Evolutionary conservation across 192 early-diverging fungal species (phyloP), one percentile per base, ranked within the genome.

Genomic region (Rhizophagus sp.): DNA sequence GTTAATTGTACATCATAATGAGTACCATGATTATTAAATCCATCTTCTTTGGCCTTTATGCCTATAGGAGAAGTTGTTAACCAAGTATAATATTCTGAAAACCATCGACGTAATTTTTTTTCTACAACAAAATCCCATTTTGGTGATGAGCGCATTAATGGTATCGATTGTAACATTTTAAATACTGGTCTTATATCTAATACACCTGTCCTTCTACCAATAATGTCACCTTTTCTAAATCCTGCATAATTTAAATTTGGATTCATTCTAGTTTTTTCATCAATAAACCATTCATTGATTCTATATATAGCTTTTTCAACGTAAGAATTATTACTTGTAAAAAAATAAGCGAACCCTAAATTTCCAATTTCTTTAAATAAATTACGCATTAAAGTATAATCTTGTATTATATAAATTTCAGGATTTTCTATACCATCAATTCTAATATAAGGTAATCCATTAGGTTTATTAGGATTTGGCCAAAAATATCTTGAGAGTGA

Each of bases 401-500:
- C 90, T 22, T 77, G 72, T 1, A 90, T 76, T 6, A 80, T 63
- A 34, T 75, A 41, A 52, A 88, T 84, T 80, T 91, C 90, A 8
- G 89, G 90, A 78, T 91, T 91, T 50, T 84, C 68, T 30, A 83
- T 62, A 6, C 88, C 89, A 75, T 88, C 88, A 10, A n/a, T 73
- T 30, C 86, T 83, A n/a, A 84, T 69, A 57, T 91, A 92, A 41
- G 89, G 89, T 30, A 88, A 74, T 17, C 85, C 83, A 62, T 81
- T 17, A 30, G 82, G 67, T 63, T 66, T 67, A 44, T 75, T 73
- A 27, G 49, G 57, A 77, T 88, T 81, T 6, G 89, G 91, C 89
- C 89, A 90, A 76, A 83, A 92, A 82, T 90, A 89, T 41, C 86
- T 80, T 1, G 89, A 85, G 24, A 91, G 82, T 17, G 89, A 89